These are phyloP conservation scores for Colletotrichum liaoningense DNA, from an alignment of 2,329 filamentous ascomycete genomes.

Conservation along the genomic window DNA sequence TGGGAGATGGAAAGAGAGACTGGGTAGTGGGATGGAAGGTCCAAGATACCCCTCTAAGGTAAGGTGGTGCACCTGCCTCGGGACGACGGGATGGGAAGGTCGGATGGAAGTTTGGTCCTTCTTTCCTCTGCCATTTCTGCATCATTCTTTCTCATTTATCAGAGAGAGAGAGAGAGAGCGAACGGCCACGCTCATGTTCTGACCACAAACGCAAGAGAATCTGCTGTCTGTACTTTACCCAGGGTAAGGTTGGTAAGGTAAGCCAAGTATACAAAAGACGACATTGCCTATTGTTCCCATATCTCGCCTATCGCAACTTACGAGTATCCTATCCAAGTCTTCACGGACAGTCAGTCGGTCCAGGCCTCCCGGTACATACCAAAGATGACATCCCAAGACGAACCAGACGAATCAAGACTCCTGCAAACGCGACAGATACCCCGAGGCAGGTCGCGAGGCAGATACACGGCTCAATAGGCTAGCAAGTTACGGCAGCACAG, in stretches of 20 bases:
- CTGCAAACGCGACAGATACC: not conserved
- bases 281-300: not conserved
- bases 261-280: not conserved
- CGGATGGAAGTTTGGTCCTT: not conserved
- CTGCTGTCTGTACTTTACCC: not conserved
- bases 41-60: not conserved
- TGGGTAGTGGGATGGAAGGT: not conserved
- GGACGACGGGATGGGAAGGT: not conserved
- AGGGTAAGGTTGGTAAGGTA: not conserved
- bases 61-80: not conserved
- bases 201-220: not conserved
- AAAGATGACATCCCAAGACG: not conserved
- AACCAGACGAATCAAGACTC: not conserved
- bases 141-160: not conserved
- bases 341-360: not conserved
- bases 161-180: not conserved
- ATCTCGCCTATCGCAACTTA: not conserved
- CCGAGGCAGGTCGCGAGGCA: constrained; percentile 25
- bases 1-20: not conserved
- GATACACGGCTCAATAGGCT: not conserved
- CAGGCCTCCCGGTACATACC: not conserved
- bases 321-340: not conserved
- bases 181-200: not conserved
- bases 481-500: not conserved
- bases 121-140: not conserved